phyloP scores from a whole-genome alignment of 2,329 filamentous ascomycete species.

The Neophaeococcomyces aloes region DNA sequence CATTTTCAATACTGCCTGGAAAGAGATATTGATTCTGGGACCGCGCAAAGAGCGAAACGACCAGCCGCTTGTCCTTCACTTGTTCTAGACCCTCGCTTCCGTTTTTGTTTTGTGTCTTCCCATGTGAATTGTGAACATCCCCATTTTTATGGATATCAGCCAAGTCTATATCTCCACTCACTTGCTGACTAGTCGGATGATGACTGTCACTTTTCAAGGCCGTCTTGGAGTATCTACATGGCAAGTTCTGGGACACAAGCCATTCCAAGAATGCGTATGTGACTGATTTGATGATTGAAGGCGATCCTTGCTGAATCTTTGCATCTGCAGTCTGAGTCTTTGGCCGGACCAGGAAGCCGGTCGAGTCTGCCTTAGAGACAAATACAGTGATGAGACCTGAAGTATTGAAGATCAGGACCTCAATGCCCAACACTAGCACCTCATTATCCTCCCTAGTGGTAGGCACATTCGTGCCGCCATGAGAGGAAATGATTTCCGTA shows the following conservation, averaged over 20 bases:
- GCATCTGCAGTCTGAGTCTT: constrained; percentile 40
- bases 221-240: neutral
- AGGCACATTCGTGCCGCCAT: neutral
- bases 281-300: constrained; percentile 59
- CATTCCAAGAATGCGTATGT: constrained; percentile 66
- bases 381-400: constrained; percentile 75
- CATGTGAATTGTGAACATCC: too few species aligned
- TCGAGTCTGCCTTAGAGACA: constrained; percentile 94
- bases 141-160: too few species aligned
- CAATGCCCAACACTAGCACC: constrained; percentile 70
- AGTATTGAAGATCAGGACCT: constrained; percentile 79
- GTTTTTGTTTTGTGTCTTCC: constrained; percentile 38
- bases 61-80: constrained; percentile 45
- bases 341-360: constrained; percentile 66
- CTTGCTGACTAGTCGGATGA: too few species aligned
- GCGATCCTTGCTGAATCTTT: constrained; percentile 31
- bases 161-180: too few species aligned
- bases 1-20: constrained; percentile 77
- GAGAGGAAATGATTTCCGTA: constrained; percentile 9
- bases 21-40: constrained; percentile 92
- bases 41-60: constrained; percentile 84
- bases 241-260: constrained; percentile 45
- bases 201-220: neutral
- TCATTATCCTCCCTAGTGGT: constrained; percentile 28
- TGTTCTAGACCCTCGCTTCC: constrained; percentile 29